phyloP scores from a whole-genome alignment of 1,284 basidiomycete genomes.

The Naganishia sp. region DNA sequence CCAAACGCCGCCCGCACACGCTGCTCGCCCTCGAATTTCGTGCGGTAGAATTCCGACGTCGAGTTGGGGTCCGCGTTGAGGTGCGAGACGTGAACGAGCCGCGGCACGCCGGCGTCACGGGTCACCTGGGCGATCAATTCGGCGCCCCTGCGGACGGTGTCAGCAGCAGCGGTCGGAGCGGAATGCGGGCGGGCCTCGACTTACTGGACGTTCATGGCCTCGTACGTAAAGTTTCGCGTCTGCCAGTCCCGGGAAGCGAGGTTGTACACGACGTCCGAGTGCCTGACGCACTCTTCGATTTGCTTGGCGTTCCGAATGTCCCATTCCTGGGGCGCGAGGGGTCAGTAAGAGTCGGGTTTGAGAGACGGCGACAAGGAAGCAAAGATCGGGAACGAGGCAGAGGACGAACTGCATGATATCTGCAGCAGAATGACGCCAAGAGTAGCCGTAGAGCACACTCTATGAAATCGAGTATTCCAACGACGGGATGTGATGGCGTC shows the following conservation, averaged over 20 bases:
- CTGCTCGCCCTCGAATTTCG: conserved; percentile 89
- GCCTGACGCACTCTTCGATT: conserved; percentile 89
- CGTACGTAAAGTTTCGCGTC: conserved; percentile 85
- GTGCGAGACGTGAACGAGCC: conserved; percentile 93
- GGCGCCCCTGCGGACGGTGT: conserved; percentile 54
- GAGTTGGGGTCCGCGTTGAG: conserved; percentile 84
- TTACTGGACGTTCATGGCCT: conserved; percentile 58
- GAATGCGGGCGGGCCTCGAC: conserved; percentile 11
- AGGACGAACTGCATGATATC: no score
- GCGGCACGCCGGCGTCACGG: conserved; percentile 73
- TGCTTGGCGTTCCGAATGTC: conserved; percentile 83
- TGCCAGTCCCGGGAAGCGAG: conserved; percentile 85
- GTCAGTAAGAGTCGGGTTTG: neutral
- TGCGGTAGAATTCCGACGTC: conserved; percentile 77
- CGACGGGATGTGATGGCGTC: no score
- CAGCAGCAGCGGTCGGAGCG: neutral
- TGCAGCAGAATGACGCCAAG: no score
- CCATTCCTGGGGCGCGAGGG: conserved; percentile 71
- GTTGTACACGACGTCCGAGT: conserved; percentile 98
- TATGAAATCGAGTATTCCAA: no score
- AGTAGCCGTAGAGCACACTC: no score
- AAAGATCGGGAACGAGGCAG: no score
- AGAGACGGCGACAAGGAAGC: no score
- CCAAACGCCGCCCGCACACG: conserved; percentile 83
- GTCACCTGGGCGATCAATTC: conserved; percentile 79